phyloP scores from a whole-genome alignment of 2,329 filamentous ascomycete species.

The Niveomyces coronatus region DNA sequence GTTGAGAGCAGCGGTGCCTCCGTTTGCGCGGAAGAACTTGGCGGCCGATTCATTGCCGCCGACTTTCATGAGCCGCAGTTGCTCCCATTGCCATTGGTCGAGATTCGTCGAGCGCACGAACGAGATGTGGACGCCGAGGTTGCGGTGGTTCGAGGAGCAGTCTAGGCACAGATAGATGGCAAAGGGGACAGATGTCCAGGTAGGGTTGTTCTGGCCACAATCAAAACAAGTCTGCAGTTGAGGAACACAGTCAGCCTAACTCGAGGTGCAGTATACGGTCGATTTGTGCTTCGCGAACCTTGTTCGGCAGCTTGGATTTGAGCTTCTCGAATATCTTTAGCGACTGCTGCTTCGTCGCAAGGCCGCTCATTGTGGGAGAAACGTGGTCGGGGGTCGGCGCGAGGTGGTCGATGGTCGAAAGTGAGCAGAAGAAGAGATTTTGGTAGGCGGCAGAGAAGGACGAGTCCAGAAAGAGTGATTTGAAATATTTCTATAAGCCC shows the following conservation, averaged over 20 bases:
- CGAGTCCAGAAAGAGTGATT: no score
- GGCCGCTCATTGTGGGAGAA: constrained; percentile 45
- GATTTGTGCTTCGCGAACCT: constrained; percentile 60
- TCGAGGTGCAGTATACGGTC: no score
- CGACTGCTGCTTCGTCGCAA: constrained; percentile 88
- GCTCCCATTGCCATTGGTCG: constrained; percentile 99
- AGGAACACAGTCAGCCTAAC: no score
- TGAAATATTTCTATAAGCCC: no score
- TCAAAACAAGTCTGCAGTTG: constrained; percentile 94
- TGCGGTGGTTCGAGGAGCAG: constrained; percentile 93
- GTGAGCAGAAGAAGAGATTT: no score
- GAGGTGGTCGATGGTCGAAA: background rate
- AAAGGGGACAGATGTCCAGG: constrained; percentile 95
- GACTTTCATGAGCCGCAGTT: constrained; percentile 94
- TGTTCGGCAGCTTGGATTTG: constrained; percentile 89
- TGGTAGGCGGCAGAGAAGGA: no score
- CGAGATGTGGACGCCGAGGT: constrained; percentile 96
- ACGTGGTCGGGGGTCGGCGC: constrained; percentile 4
- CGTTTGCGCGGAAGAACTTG: constrained; percentile 96
- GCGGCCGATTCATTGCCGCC: constrained; percentile 96
- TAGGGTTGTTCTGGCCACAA: constrained; percentile 94
- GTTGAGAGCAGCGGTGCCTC: constrained; percentile 82
- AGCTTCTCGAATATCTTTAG: constrained; percentile 97
- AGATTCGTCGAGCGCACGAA: constrained; percentile 98
- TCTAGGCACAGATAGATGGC: constrained; percentile 97